Evolutionary conservation across 305 asterid species (phyloP).

Genomic region (Fraxinus xanthoxyloides): DNA sequence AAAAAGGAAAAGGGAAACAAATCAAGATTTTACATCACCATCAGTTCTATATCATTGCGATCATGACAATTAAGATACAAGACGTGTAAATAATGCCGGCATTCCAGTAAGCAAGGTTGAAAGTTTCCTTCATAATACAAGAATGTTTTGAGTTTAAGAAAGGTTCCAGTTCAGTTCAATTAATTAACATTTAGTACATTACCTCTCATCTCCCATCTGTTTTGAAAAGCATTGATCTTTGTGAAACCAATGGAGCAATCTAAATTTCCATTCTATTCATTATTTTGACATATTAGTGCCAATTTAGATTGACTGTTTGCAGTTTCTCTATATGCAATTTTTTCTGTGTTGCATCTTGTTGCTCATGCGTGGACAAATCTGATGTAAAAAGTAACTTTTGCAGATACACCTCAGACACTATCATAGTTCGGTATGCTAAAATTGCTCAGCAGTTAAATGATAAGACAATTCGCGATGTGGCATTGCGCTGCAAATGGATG

Average conservation of each 20-base stretch:
- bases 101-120: background rate
- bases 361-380: background rate
- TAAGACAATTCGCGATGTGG: slow-evolving; percentile 29
- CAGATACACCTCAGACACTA: slow-evolving; percentile 20
- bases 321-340: background rate
- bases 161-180: background rate
- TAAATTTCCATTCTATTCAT: background rate
- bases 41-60: background rate
- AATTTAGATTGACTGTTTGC: background rate
- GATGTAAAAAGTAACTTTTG: background rate
- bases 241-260: background rate
- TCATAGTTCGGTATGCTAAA: slow-evolving; percentile 23
- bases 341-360: background rate
- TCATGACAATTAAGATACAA: background rate
- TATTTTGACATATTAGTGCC: background rate
- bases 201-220: background rate
- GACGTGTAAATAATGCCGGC: background rate
- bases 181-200: background rate
- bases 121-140: background rate
- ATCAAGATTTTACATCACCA: background rate
- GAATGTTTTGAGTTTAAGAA: background rate
- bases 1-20: background rate
- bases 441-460: slow-evolving; percentile 21
- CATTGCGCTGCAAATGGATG: slow-evolving; percentile 31
- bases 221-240: background rate